Evolutionary conservation across 1,284 basidiomycete species (phyloP), one percentile per base, ranked within the genome.

Genomic region (Melampsora americana): DNA sequence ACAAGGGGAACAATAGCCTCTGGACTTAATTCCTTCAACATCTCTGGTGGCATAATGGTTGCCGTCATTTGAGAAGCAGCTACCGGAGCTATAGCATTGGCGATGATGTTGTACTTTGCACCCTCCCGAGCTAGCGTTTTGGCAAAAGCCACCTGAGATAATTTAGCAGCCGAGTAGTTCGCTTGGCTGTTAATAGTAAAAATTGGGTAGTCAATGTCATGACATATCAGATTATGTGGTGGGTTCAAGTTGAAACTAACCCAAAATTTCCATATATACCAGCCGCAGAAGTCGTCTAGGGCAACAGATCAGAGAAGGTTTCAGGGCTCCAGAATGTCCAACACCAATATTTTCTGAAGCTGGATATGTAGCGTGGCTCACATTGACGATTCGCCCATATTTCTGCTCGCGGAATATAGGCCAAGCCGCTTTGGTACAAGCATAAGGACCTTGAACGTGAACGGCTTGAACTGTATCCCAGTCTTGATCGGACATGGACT

Each of bases 361-460:
- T 53, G 18, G 48, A 6, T 46, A 69, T 79, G 39, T 42, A 42
- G 39, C 39, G 12, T 42, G 39, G 39, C 39, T 12, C 46, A 80
- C 80, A 85, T 95, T 97, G 81, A 98, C 87, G 78, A 98, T 87
- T 70, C 93, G 89, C 18, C 94, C 94, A 80, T 91, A 96, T 85
- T 85, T 79, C 28, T 79, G 80, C 82, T 92, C 92, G 92, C 82
- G 88, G 87, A 99, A 96, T 83, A 92, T 85, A 2, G 95, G 93
- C 96, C 95, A 99, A 44, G 89, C 93, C 61, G 96, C 95, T 83
- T 95, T 95, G 60, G 92, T 91, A 84, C 93, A 96, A n/a, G 93
- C 86, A 84, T 90, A 99, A 0, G 95, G 90, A 69, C 95, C 95
- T 84, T 95, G 96, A 79, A 99, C 85, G 83, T 99, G 96, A 26